These are phyloP conservation scores for Cercospora zeina DNA, from an alignment of 2,329 filamentous ascomycete genomes.

Conservation along the genomic window DNA sequence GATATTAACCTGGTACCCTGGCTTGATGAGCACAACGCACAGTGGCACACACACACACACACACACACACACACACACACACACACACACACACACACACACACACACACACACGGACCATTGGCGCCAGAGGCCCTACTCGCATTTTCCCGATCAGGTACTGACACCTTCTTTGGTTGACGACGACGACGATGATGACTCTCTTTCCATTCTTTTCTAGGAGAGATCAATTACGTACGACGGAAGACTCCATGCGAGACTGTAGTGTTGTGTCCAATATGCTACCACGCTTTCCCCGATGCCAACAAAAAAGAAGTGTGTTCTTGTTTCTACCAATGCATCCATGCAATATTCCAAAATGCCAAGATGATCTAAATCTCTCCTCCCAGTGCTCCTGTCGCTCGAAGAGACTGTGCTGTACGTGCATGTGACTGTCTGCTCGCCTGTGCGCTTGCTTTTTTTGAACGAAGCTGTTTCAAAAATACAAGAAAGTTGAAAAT, in stretches of 20 bases:
- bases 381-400: background rate
- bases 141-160: background rate
- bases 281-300: background rate
- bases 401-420: slow-evolving; percentile 8
- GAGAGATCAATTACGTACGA: background rate
- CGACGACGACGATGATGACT: background rate
- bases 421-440: slow-evolving; percentile 6
- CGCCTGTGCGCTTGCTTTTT: background rate
- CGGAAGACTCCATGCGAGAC: background rate
- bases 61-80: too few relatives aligned
- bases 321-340: too few relatives aligned
- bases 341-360: background rate
- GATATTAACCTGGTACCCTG: too few relatives aligned
- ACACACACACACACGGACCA: slow-evolving; percentile 3
- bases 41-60: too few relatives aligned
- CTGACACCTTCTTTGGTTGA: background rate
- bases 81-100: too few relatives aligned
- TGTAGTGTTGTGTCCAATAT: background rate
- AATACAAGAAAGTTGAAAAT: background rate
- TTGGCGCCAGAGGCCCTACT: background rate
- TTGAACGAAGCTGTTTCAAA: slow-evolving; percentile 1
- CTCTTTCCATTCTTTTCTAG: background rate
- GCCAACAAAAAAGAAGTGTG: slow-evolving; percentile 1
- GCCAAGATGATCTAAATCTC: background rate
- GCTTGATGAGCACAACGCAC: background rate